Evolutionary conservation across 1,139 yeast species (phyloP).

Genomic region (Suhomyces coccinellae): DNA sequence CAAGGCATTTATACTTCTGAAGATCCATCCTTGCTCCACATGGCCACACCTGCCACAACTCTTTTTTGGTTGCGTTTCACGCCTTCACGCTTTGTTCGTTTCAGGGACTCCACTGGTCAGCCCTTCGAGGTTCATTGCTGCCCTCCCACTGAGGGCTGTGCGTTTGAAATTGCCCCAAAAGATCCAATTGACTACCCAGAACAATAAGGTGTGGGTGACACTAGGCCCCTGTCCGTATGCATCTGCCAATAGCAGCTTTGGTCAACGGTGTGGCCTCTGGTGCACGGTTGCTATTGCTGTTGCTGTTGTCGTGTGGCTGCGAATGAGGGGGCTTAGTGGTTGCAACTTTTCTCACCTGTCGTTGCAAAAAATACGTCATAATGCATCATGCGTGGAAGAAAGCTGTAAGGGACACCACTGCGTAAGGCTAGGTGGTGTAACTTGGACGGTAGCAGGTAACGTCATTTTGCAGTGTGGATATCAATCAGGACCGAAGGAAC

Average conservation of each 20-base stretch:
- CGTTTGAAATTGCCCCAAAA: too few species aligned
- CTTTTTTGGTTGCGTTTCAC: too few species aligned
- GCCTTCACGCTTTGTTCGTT: too few species aligned
- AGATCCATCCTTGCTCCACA: too few species aligned
- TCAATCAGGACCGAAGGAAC: too few species aligned
- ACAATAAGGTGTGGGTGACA: neutral
- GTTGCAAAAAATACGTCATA: constrained; percentile 4
- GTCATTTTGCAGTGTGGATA: too few species aligned
- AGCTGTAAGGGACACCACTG: neutral
- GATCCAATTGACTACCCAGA: neutral
- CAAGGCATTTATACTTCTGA: too few species aligned
- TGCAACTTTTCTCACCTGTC: neutral
- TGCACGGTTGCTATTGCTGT: constrained; percentile 4
- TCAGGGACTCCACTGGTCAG: too few species aligned
- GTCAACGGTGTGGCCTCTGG: neutral
- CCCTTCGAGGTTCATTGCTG: too few species aligned
- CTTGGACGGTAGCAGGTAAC: neutral
- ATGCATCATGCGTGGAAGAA: neutral
- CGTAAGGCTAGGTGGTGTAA: too few species aligned
- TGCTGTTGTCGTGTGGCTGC: constrained; percentile 12
- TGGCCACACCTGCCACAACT: too few species aligned
- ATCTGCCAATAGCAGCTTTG: neutral
- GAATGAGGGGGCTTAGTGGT: constrained; percentile 1
- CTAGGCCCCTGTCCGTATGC: neutral
- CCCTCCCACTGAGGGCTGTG: too few species aligned